Evolutionary conservation across 2,329 filamentous ascomycete species (phyloP), one percentile per base, ranked within the genome.

Genomic region (Aspergillus pseudotamarii): DNA sequence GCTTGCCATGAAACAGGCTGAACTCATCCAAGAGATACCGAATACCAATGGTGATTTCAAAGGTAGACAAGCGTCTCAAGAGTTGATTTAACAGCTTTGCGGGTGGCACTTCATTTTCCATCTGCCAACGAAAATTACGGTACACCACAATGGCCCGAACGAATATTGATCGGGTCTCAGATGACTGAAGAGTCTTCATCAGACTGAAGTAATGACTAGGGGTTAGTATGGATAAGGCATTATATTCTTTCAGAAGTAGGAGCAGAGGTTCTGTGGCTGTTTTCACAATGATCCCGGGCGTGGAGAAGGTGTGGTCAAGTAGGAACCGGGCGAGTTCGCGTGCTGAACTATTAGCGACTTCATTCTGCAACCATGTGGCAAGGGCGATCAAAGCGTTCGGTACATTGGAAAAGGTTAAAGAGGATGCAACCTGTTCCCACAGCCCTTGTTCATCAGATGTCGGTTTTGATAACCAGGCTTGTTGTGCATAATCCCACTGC

Each of bases 11-110:
- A 21, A 78, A 76, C 23, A 64, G 61, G 12, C 72, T 61, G 59
- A 76, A 77, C 65, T 83, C 80, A 32, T 77, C 72, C 59, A 83
- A 68, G n/a, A 82, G 71, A 66, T 77, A 79, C 28, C 67, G 64
- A 67, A 83, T 67, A 63, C 72, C 73, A 30, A 72, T 65, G 2
- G 77, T 76, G 45, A 79, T 77, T 12, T 74, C 67, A 19, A 78
- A 72, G 1, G 61, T 57, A 6, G 64, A 66, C 26, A 79, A 62
- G 23, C 64, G 64, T 38, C 58, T 59, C 56, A 80, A 38, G 11
- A 80, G 65, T 12, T 59, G n/a, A 14, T 46, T 51, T 19, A 78
- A 60, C 28, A 78, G 59, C 6, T 59, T 61, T 32, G 63, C 58
- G 2, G 69, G 62, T 4, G 72, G 73, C 6, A 54, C 65, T 26